Conservation (phyloP, 495 filamentous ascomycete species). For the Evansstolkia leycettana region DNA sequence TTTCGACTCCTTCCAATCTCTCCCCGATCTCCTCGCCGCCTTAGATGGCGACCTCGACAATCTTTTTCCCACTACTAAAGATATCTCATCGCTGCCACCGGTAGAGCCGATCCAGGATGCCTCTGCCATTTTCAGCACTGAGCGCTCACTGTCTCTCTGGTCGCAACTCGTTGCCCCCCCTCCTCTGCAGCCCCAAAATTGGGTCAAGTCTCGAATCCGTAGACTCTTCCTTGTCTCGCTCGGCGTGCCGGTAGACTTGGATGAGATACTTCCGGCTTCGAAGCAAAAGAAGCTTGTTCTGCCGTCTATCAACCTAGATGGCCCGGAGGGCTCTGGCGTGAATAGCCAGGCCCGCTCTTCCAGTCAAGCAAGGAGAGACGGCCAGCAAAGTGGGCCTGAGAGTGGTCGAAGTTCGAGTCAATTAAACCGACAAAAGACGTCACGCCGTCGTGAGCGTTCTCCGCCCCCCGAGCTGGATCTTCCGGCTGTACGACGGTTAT, state of each 20-base stretch:
- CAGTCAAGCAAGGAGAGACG: constrained; percentile 31
- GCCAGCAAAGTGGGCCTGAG: constrained; percentile 21
- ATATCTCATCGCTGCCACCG: constrained; percentile 26
- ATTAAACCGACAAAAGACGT: constrained; percentile 24
- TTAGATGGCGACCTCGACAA: constrained; percentile 39
- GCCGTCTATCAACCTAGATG: constrained; percentile 59
- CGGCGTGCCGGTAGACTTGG: constrained; percentile 89
- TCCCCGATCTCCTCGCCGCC: constrained; percentile 31
- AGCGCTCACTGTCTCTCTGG: constrained; percentile 80
- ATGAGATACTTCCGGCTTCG: constrained; percentile 90
- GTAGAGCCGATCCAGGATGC: constrained; percentile 31
- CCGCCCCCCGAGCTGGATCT: constrained; percentile 69
- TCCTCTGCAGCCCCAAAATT: constrained; percentile 90
- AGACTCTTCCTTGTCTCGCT: constrained; percentile 92
- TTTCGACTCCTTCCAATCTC: constrained; percentile 48
- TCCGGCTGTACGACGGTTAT: constrained; percentile 63
- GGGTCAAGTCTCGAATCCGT: constrained; percentile 93
- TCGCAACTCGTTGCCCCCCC: constrained; percentile 91
- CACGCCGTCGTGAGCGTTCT: constrained; percentile 38
- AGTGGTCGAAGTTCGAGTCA: constrained; percentile 22
- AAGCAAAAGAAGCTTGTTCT: constrained; percentile 97
- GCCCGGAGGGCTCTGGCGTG: constrained; percentile 15
- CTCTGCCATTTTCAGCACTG: constrained; percentile 40
- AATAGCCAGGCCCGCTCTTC: constrained; percentile 30
- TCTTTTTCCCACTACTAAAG: constrained; percentile 40